Base-by-base conservation (phyloP, 352 stramenopile species). In the Phytophthora multivora region DNA sequence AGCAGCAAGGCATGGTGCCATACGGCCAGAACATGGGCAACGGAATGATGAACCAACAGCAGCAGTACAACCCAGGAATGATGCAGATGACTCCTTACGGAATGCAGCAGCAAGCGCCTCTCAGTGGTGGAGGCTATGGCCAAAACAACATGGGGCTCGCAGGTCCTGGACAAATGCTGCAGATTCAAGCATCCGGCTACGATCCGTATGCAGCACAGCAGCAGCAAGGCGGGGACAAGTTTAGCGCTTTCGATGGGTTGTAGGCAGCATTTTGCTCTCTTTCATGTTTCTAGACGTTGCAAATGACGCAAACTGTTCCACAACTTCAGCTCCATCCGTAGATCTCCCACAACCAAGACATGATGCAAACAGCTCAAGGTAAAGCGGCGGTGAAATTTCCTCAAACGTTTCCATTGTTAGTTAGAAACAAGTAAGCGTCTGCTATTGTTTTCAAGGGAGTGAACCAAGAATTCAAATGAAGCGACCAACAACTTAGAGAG, bases 81-180 rank as follows among this genome's bases (percentile, higher is more conserved):
- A 86, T 86, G 75, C 84, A 93, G 61, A 86, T 93, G 78, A 88
- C 79, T 26, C 83, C 83, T 58, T 93, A 91, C 61, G 84, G 84
- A 23, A 71, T 91, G 45, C 67, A 85, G 31, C 71, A 82, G 31
- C 71, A 82, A 75, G 57, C 60, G 10, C 79, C 80, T 40, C 71
- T 88, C 66, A 76, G 65, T 40, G 62, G 66, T 31, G 61, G 67
- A 11, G 71, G 71, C 47, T 86, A 75, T 51, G 66, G 66, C 3
- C 69, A 81, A 56, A 64, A 56, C 28, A 75, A 70, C 41, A 64
- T 77, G 47, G 69, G 73, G 8, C 66, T 90, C 38, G 70, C 79
- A 13, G 84, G 80, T 13, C 84, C 81, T 1, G 75, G 82, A 0
- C 75, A 83, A 46, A 77, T 88, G 66, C 69, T 93, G 31, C 84